These are phyloP conservation scores for Fagopyrum tataricum DNA, from an alignment of 148 eudicot species.

Conservation along the genomic window DNA sequence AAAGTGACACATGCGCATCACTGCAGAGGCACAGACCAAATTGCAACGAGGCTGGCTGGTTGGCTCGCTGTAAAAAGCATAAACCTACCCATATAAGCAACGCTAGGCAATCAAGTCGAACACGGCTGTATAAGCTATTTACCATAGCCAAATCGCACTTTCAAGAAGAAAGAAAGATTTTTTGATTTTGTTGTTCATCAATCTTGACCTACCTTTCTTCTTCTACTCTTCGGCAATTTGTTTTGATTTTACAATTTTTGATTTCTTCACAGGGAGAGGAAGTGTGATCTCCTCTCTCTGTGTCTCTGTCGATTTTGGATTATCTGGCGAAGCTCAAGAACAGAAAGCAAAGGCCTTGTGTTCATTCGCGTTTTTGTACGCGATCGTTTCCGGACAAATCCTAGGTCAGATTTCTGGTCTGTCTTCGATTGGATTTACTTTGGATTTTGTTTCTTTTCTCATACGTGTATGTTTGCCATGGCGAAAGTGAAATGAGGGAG, in stretches of 20 bases:
- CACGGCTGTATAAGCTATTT: neutral
- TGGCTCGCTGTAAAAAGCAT: neutral
- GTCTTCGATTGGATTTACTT: conserved; percentile 32
- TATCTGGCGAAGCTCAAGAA: neutral
- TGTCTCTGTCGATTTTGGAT: neutral
- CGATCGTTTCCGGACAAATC: conserved; percentile 35
- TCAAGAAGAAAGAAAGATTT: neutral
- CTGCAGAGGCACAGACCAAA: neutral
- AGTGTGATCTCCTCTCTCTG: neutral
- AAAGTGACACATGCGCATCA: conserved; percentile 4
- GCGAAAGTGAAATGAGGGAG: conserved; percentile 12
- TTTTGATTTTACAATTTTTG: neutral
- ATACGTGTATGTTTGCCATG: conserved; percentile 7
- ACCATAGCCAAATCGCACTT: neutral
- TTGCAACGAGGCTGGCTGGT: neutral
- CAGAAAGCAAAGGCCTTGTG: conserved; percentile 13
- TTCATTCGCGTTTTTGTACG: conserved; percentile 27
- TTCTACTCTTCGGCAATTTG: neutral
- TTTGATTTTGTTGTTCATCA: neutral
- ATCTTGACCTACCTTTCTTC: neutral
- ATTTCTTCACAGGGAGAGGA: neutral
- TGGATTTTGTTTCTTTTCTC: neutral
- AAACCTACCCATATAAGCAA: neutral
- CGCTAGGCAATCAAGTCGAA: neutral
- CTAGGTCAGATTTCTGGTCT: conserved; percentile 46